A percentile compares a stretch with the other conserved stretches of the same genome.
Conservation (phyloP, 2,329 filamentous ascomycete species). For the Sarocladiaceae sp. region DNA sequence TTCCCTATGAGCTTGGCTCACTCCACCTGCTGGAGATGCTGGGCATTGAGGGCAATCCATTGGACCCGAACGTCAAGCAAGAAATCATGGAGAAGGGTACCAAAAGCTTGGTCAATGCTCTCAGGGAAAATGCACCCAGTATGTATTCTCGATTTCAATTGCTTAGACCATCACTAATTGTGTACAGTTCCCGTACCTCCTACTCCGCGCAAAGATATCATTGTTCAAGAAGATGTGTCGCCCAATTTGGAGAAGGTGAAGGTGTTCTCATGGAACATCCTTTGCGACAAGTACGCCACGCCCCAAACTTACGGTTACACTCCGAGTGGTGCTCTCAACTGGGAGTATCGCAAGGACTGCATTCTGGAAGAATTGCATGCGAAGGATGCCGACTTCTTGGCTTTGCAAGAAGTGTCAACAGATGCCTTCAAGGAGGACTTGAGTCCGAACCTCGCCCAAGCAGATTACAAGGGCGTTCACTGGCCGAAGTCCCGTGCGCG, state of each 20-base stretch:
- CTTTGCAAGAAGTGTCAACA: constrained; percentile 88
- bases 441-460: constrained; percentile 76
- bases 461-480: constrained; percentile 91
- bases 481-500: constrained; percentile 86
- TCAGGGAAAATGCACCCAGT: constrained; percentile 85
- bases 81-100: constrained; percentile 86
- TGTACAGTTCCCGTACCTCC: constrained; percentile 70
- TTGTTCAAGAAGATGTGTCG: constrained; percentile 66
- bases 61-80: constrained; percentile 71
- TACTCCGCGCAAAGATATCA: constrained; percentile 69
- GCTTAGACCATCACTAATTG: constrained; percentile 17
- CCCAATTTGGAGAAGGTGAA: constrained; percentile 66
- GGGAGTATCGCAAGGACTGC: constrained; percentile 80
- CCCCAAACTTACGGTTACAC: constrained; percentile 85
- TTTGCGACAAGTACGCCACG: constrained; percentile 92
- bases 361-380: constrained; percentile 79
- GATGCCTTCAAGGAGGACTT: constrained; percentile 92
- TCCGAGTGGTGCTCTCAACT: constrained; percentile 72
- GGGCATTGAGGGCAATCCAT: constrained; percentile 86
- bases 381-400: constrained; percentile 83
- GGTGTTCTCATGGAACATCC: constrained; percentile 89
- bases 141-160: constrained; percentile 31
- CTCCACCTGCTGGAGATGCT: constrained; percentile 84
- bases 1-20: constrained; percentile 85
- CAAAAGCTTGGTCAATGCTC: constrained; percentile 72